Percentiles rank a stretch among this genome's conserved stretches.
phyloP scores from a whole-genome alignment of 257 asterid species.

The Nicotiana obtusifolia region DNA sequence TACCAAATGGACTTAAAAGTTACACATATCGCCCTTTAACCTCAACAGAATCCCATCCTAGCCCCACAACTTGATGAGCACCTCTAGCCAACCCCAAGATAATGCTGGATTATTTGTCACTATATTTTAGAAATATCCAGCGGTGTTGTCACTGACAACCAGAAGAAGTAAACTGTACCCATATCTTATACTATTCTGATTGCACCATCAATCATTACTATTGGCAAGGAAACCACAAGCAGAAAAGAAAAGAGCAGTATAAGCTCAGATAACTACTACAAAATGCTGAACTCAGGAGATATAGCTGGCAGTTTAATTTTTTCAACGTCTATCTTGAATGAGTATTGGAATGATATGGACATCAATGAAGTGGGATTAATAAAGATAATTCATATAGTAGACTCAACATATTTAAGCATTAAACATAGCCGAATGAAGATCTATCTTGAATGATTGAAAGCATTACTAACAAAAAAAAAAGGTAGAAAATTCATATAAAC shows the following conservation, averaged over 20 bases:
- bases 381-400: background rate
- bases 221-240: background rate
- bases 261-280: background rate
- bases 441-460: too few species aligned
- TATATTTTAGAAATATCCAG: background rate
- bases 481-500: too few species aligned
- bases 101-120: background rate
- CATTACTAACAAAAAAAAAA: too few species aligned
- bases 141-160: background rate
- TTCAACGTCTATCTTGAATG: background rate
- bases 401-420: too few species aligned
- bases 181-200: background rate
- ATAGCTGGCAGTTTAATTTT: background rate
- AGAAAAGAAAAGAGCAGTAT: background rate
- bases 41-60: background rate
- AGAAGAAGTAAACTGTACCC: background rate
- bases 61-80: background rate
- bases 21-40: background rate
- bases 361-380: background rate
- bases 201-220: background rate
- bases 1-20: background rate
- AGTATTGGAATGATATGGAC: background rate
- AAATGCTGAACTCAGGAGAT: background rate
- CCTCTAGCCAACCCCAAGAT: background rate
- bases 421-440: too few species aligned